Evolutionary conservation across 208 protist species (phyloP).

Genomic region (Trypanosoma conorhini): DNA sequence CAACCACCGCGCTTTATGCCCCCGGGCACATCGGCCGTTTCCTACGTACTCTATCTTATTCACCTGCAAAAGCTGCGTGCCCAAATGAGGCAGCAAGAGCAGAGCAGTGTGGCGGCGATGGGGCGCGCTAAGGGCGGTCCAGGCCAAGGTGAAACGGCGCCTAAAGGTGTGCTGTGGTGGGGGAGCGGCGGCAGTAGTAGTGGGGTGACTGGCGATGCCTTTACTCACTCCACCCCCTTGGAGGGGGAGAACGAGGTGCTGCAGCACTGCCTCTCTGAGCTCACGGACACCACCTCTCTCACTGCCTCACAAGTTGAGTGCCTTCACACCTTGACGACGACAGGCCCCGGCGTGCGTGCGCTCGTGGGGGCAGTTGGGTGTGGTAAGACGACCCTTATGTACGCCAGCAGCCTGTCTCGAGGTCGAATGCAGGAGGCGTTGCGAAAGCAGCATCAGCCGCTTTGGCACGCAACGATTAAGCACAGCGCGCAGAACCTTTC

Average conservation of each 20-base stretch:
- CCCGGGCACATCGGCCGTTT: conserved; percentile 55
- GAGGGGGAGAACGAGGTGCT: conserved; percentile 13
- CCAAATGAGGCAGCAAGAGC: conserved; percentile 23
- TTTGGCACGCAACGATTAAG: conserved; percentile 42
- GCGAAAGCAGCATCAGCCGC: conserved; percentile 61
- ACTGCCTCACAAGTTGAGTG: conserved; percentile 75
- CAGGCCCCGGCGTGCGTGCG: conserved; percentile 14
- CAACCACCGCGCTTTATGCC: conserved; percentile 51
- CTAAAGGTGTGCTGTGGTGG: conserved; percentile 26
- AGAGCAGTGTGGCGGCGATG: neutral
- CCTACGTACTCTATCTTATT: conserved; percentile 58
- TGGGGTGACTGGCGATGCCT: conserved; percentile 6
- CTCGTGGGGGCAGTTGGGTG: conserved; percentile 68
- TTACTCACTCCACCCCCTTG: conserved; percentile 5
- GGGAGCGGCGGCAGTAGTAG: neutral
- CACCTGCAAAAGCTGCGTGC: conserved; percentile 30
- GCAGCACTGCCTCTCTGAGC: conserved; percentile 24
- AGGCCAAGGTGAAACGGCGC: neutral
- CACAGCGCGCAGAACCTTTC: conserved; percentile 34
- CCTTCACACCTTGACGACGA: conserved; percentile 41
- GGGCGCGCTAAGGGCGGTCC: conserved; percentile 14
- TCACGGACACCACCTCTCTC: conserved; percentile 34
- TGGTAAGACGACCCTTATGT: conserved; percentile 73
- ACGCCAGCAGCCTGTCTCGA: conserved; percentile 48
- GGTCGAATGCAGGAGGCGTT: conserved; percentile 51